These are phyloP conservation scores for Aspergillus incahuasiensis DNA, from an alignment of 495 filamentous ascomycete genomes.

Conservation along the genomic window DNA sequence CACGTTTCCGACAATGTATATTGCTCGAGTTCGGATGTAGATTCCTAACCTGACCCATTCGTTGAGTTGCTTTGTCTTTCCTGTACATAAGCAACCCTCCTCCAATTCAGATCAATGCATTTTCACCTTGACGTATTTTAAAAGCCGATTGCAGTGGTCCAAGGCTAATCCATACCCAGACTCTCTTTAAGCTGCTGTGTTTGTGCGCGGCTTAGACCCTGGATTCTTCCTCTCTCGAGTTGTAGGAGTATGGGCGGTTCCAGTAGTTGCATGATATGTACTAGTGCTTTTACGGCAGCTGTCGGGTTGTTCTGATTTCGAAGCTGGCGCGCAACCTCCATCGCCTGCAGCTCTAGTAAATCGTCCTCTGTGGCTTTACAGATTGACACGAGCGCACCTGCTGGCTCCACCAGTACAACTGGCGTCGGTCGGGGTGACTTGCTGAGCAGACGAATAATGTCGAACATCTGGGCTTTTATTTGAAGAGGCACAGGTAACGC, in stretches of 20 bases:
- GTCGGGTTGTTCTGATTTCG: constrained; percentile 20
- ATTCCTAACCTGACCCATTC: not conserved
- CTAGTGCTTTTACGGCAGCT: constrained; percentile 25
- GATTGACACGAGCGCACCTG: not conserved
- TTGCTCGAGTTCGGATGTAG: not conserved
- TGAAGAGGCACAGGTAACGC: not conserved
- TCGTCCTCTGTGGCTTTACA: not conserved
- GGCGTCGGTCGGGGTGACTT: constrained; percentile 19
- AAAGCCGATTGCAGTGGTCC: no score
- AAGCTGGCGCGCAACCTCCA: not conserved
- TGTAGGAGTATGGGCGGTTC: constrained; percentile 41
- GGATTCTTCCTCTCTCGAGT: constrained; percentile 39
- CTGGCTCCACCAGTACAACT: not conserved
- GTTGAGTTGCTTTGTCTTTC: not conserved
- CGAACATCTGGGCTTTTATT: not conserved
- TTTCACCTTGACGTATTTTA: no score
- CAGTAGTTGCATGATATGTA: constrained; percentile 32
- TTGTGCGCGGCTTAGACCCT: constrained; percentile 31
- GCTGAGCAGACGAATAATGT: not conserved
- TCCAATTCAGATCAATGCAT: no score
- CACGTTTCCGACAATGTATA: constrained; percentile 15
- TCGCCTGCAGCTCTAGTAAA: not conserved
- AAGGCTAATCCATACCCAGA: constrained; percentile 21
- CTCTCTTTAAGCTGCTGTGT: constrained; percentile 29
- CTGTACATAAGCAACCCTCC: no score